Conservation (phyloP, 2,329 filamentous ascomycete species). For the Calycina marina region DNA sequence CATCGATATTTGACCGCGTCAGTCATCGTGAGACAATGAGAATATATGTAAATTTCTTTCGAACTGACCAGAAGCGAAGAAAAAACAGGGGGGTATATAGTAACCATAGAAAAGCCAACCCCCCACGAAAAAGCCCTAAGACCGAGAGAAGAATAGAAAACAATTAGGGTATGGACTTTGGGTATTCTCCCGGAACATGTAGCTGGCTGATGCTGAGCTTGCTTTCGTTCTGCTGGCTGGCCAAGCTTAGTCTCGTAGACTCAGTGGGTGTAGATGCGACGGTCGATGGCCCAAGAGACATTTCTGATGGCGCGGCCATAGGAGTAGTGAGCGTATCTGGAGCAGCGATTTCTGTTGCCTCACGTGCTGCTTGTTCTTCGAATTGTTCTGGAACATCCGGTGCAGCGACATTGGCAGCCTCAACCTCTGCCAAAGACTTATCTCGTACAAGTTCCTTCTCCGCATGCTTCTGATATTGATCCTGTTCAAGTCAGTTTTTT, state of each 20-base stretch:
- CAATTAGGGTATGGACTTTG: too few species aligned
- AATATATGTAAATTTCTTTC: too few species aligned
- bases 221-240: slow-evolving; percentile 15
- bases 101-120: too few species aligned
- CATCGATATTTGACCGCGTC: too few species aligned
- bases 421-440: slow-evolving; percentile 10
- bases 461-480: too few species aligned
- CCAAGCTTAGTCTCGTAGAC: slow-evolving; percentile 10
- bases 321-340: slow-evolving; percentile 5
- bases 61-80: too few species aligned
- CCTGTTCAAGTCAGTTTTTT: background rate
- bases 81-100: too few species aligned
- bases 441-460: too few species aligned
- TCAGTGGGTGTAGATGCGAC: slow-evolving; percentile 5
- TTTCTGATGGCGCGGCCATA: slow-evolving; percentile 7
- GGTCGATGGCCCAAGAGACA: background rate
- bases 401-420: slow-evolving; percentile 14
- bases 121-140: too few species aligned
- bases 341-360: slow-evolving; percentile 7
- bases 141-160: too few species aligned
- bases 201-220: slow-evolving; percentile 18
- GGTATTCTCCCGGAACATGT: slow-evolving; percentile 22
- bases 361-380: slow-evolving; percentile 9
- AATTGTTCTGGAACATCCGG: slow-evolving; percentile 11
- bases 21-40: too few species aligned